Conservation (phyloP, 2,329 filamentous ascomycete species). For the Xylaria sp. region DNA sequence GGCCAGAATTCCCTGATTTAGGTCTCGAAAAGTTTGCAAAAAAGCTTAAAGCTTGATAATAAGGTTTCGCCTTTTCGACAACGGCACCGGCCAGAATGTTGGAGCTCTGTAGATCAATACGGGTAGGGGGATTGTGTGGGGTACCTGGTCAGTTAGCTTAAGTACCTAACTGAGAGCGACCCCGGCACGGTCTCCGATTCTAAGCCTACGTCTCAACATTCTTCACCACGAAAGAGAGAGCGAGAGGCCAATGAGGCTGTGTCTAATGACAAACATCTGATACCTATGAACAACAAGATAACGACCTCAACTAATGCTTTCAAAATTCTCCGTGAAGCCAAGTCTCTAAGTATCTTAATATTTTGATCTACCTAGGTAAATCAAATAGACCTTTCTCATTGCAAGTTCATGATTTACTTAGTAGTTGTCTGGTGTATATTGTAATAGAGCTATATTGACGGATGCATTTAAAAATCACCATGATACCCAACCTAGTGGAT, state of each 20-base stretch:
- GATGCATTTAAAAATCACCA: not conserved
- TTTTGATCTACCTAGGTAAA: not conserved
- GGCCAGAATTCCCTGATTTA: not conserved
- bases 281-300: not conserved
- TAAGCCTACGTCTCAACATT: constrained; percentile 9
- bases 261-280: constrained; percentile 26
- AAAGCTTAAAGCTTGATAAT: not conserved
- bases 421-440: too few relatives aligned
- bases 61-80: not conserved
- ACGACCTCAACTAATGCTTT: not conserved
- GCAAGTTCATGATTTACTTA: not conserved
- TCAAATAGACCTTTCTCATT: not conserved
- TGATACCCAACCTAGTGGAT: not conserved
- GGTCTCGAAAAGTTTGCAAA: not conserved
- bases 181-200: constrained; percentile 4
- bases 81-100: not conserved
- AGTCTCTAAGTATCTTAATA: not conserved
- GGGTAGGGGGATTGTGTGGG: not conserved
- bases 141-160: not conserved
- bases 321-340: constrained; percentile 25
- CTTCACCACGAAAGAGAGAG: not conserved
- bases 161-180: too few relatives aligned
- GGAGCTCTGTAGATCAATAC: constrained; percentile 8
- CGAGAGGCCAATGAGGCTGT: constrained; percentile 48
- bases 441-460: too few relatives aligned